These are phyloP conservation scores for Tricholoma flavovirens DNA, from an alignment of 768 basidiomycete species.

Conservation along the genomic window DNA sequence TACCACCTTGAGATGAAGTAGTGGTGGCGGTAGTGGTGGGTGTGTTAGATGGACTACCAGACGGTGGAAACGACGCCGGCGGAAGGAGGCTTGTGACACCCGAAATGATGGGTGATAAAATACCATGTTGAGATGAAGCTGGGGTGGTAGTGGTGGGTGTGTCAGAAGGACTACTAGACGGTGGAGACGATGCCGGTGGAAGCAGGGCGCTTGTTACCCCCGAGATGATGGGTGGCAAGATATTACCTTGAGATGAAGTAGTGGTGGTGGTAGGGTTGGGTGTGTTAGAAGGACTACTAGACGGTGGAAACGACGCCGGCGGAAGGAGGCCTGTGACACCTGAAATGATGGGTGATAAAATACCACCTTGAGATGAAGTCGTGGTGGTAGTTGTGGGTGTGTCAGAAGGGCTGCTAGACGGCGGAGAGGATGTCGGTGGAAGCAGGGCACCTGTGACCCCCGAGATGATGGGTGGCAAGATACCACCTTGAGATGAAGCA, in stretches of 20 bases:
- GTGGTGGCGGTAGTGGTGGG: no score
- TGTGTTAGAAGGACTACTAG: no score
- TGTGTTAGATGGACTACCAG: no score
- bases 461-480: background rate
- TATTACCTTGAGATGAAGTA: background rate
- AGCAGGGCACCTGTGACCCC: background rate
- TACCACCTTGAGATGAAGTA: constrained; percentile 1
- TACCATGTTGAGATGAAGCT: constrained; percentile 2
- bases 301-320: background rate
- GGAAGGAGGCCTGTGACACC: constrained; percentile 8
- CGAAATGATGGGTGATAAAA: background rate
- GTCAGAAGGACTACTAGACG: background rate
- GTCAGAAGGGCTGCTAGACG: background rate
- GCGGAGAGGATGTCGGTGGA: no score
- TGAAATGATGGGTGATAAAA: background rate
- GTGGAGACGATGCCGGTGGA: no score
- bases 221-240: background rate
- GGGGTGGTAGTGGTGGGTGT: background rate
- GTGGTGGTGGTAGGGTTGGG: no score
- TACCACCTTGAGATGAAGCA: background rate
- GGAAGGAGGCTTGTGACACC: constrained; percentile 8
- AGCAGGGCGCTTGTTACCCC: background rate
- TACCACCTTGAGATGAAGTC: constrained; percentile 4
- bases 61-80: background rate
- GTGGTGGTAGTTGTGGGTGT: background rate